Evolutionary conservation across 768 basidiomycete species (phyloP), one percentile per base, ranked within the genome.

Genomic region (Leccinum pellstonianum): DNA sequence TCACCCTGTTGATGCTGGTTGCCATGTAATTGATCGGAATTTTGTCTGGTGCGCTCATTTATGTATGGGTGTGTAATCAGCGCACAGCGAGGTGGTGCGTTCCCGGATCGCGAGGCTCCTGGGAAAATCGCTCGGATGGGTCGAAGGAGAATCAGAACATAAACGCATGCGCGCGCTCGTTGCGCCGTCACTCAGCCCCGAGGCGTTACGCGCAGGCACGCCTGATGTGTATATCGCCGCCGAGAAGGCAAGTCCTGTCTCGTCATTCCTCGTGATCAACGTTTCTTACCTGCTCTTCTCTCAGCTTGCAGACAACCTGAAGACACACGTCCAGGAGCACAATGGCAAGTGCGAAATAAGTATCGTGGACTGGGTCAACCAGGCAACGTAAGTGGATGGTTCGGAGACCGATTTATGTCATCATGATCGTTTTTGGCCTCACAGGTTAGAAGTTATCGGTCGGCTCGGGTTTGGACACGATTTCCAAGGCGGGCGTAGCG

Each of bases 161-260:
- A 60, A 52, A 23, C 59, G 59, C 8, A 60, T 60, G 55, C 59
- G 55, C 12, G 41, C 59, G n/a, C 59, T 60, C 25, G 50, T 60
- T 4, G 55, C 27, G 27, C 27, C 27, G 27, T 27, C 27, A 27
- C 27, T 27, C 23, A 14, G 54, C 33, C 59, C 59, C 0, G 55
- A 56, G 9, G 55, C 59, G 15, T 35, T 60, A 12, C 59, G 59
- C 1, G 14, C 38, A 15, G 55, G 59, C 15, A 60, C 59, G 7
- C 55, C 54, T 2, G 55, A 56, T 19, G 59, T 59, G 15, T 60
- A 56, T 5, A 35, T 51, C 33, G 55, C 59, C 21, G 59, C 59
- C 23, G 59, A 60, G 10, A 56, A 51, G 4, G 59, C 33, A 38
- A 56, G 58, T 49, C 21, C 4, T 5, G 1, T 41, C 15, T n/a